Evolutionary conservation across 2,329 filamentous ascomycete species (phyloP).

Genomic region (Fusarium sp.): DNA sequence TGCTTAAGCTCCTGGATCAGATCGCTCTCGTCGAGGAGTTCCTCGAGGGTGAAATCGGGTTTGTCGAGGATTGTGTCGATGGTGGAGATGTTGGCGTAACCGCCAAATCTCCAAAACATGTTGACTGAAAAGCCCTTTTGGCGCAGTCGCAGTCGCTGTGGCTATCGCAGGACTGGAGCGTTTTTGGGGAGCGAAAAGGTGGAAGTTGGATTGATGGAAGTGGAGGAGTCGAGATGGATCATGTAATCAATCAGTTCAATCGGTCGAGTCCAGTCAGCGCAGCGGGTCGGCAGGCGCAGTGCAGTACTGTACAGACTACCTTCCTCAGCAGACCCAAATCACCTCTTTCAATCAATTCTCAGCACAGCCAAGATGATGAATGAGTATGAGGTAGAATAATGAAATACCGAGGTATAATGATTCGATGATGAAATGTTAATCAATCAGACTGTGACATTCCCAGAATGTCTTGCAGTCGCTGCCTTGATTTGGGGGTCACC

Average conservation of each 20-base stretch:
- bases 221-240: slow-evolving; percentile 43
- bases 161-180: slow-evolving; percentile 49
- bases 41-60: slow-evolving; percentile 93
- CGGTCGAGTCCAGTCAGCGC: slow-evolving; percentile 37
- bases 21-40: slow-evolving; percentile 94
- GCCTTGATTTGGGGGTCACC: slow-evolving; percentile 14
- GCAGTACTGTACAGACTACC: background rate
- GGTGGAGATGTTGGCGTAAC: slow-evolving; percentile 96
- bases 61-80: slow-evolving; percentile 98
- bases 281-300: slow-evolving; percentile 21
- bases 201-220: slow-evolving; percentile 30
- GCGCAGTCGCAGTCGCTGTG: slow-evolving; percentile 49
- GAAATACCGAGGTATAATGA: background rate
- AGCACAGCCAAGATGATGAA: slow-evolving; percentile 1
- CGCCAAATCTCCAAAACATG: slow-evolving; percentile 99
- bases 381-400: background rate
- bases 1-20: slow-evolving; percentile 98
- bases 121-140: slow-evolving; percentile 59
- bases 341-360: slow-evolving; percentile 5
- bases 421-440: background rate
- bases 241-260: slow-evolving; percentile 40
- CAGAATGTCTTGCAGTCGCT: slow-evolving; percentile 27
- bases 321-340: background rate
- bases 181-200: slow-evolving; percentile 29
- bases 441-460: slow-evolving; percentile 26